These are phyloP conservation scores for Aspergillaceae sp. DNA, from an alignment of 2,329 filamentous ascomycete species.

Conservation along the genomic window DNA sequence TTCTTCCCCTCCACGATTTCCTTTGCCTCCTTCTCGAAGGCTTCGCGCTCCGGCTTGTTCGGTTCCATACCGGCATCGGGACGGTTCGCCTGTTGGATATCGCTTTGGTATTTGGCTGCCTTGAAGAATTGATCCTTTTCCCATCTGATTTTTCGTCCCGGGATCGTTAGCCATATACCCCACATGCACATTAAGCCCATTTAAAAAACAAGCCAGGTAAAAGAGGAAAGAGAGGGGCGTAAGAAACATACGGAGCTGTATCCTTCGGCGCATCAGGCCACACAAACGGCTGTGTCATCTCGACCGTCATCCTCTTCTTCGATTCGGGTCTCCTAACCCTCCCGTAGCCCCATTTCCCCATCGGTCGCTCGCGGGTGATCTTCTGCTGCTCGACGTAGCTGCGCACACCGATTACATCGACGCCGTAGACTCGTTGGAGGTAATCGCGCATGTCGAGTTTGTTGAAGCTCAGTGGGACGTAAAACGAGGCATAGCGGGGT, in stretches of 20 bases:
- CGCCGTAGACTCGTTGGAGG: slow-evolving; percentile 74
- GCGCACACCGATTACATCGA: slow-evolving; percentile 64
- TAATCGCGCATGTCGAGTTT: slow-evolving; percentile 97
- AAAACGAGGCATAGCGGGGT: slow-evolving; percentile 77
- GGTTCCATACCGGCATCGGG: slow-evolving; percentile 28
- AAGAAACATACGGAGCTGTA: slow-evolving; percentile 45
- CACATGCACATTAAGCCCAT: too few relatives aligned
- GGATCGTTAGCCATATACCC: too few relatives aligned
- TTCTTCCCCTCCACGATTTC: slow-evolving; percentile 52
- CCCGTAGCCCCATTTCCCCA: slow-evolving; percentile 37
- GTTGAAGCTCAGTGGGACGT: slow-evolving; percentile 83
- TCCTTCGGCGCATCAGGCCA: slow-evolving; percentile 67
- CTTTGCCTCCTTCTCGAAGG: slow-evolving; percentile 53
- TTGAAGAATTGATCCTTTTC: slow-evolving; percentile 52
- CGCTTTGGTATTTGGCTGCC: slow-evolving; percentile 41
- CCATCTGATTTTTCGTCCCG: slow-evolving; percentile 40
- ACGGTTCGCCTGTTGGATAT: slow-evolving; percentile 28
- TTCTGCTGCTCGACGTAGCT: slow-evolving; percentile 68
- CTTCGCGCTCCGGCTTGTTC: slow-evolving; percentile 35
- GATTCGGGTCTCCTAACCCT: slow-evolving; percentile 61
- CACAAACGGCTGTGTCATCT: slow-evolving; percentile 77
- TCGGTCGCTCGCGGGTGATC: slow-evolving; percentile 39
- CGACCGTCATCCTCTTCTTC: slow-evolving; percentile 89
- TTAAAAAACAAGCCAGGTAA: neutral
- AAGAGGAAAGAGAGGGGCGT: slow-evolving; percentile 1